Evolutionary conservation across 2,329 filamentous ascomycete genomes (phyloP).

Genomic region (Tothia fuscella): DNA sequence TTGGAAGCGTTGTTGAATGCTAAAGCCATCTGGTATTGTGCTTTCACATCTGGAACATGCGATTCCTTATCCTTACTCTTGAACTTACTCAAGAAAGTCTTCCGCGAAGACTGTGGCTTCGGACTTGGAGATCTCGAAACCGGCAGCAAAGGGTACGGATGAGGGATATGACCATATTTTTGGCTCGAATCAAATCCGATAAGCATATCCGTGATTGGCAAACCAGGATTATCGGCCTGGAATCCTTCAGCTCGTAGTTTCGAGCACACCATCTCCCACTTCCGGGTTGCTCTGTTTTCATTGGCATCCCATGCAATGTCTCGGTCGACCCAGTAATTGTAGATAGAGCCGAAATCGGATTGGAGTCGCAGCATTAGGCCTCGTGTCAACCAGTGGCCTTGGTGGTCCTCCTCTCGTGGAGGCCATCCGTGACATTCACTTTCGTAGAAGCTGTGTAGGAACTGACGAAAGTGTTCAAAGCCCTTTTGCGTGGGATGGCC

Average conservation of each 20-base stretch:
- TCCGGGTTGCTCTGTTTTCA: conserved; percentile 48
- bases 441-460: conserved; percentile 48
- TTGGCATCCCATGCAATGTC: conserved; percentile 54
- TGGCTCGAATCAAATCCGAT: conserved; percentile 52
- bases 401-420: conserved; percentile 25
- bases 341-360: conserved; percentile 54
- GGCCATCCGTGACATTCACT: conserved; percentile 51
- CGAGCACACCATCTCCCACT: conserved; percentile 47
- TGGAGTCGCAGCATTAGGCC: conserved; percentile 46
- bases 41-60: conserved; percentile 24
- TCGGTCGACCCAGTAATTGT: conserved; percentile 58
- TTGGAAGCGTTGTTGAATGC: conserved; percentile 30
- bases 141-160: conserved; percentile 56
- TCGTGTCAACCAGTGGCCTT: conserved; percentile 45
- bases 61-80: conserved; percentile 23
- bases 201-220: conserved; percentile 56
- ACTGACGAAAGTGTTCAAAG: conserved; percentile 48
- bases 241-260: conserved; percentile 22
- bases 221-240: conserved; percentile 33
- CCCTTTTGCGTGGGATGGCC: conserved; percentile 37
- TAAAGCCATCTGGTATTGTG: conserved; percentile 27
- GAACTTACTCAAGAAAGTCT: conserved; percentile 15
- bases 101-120: not conserved
- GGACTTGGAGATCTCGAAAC: not conserved
- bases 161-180: conserved; percentile 39